These are phyloP conservation scores for Sporothrix euskadiensis DNA, from an alignment of 2,329 filamentous ascomycete genomes.

Conservation along the genomic window DNA sequence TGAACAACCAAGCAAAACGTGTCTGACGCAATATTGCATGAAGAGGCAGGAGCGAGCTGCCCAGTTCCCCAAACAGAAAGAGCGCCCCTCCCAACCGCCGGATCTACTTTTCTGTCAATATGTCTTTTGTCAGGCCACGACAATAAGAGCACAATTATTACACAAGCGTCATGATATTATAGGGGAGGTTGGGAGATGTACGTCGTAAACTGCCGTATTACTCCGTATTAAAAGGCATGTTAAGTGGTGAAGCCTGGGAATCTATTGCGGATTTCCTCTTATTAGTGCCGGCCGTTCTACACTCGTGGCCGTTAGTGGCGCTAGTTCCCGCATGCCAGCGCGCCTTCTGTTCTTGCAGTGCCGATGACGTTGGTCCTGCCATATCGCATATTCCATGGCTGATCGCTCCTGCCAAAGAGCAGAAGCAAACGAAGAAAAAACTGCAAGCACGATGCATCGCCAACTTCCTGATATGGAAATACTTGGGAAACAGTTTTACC, in stretches of 20 bases:
- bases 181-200: not conserved
- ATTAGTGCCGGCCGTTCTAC: slow-evolving; percentile 15
- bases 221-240: not conserved
- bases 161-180: not conserved
- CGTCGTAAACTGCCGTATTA: too few species aligned
- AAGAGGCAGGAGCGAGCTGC: slow-evolving; percentile 9
- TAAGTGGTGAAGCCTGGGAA: not conserved
- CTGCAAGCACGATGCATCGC: not conserved
- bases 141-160: not conserved
- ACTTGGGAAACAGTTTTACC: too few species aligned
- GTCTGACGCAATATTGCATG: slow-evolving; percentile 27
- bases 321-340: slow-evolving; percentile 22
- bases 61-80: not conserved
- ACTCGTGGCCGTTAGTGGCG: not conserved
- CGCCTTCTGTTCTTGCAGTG: not conserved
- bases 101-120: not conserved
- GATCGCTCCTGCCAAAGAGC: not conserved
- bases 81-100: not conserved
- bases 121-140: not conserved
- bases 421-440: not conserved
- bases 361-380: slow-evolving; percentile 27
- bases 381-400: not conserved
- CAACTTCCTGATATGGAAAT: not conserved
- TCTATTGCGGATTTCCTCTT: not conserved
- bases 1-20: not conserved